Base-by-base conservation (phyloP, 1,284 basidiomycete species). In the Marasmius oreades region DNA sequence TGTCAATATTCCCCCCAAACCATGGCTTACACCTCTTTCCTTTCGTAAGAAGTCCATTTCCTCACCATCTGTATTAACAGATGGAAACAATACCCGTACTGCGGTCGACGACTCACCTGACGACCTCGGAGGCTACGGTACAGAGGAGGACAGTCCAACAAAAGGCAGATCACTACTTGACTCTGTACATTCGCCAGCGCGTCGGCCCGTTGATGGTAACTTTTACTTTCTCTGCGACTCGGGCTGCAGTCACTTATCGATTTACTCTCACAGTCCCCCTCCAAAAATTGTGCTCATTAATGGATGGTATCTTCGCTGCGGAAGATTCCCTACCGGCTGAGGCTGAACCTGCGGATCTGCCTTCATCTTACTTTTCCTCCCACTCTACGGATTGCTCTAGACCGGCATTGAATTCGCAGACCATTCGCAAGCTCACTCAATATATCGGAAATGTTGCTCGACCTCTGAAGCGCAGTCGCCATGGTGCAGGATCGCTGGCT, bases 261-360 rank as follows among this genome's bases (percentile, higher is more conserved):
- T 37, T 26, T 18, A 50, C 18, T 24, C 36, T 2, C 42, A 52
- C 14, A 47, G 51, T 36, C 39, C 57, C 44, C 34, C 50, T 59
- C 3, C 56, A 59, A 37, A 59, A 58, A 51, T 36, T 58, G 2
- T 24, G 52, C 6, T 77, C 78, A 5, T 68, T 88, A 18, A 74
- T 95, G 1, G 92, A 95, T 59, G 92, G 95, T 56, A 82, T 96
- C 20, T 91, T 95, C 62, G 92, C 95, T 67, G 91, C 93, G 0
- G 90, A 95, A 66, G 94, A 96, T 66, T 70, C 81, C 0, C 76
- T 96, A 20, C 81, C 89, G 2, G 78, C 86, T 1, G 86, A 90
- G 57, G 73, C 82, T 1, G 78, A 82, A 39, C 61, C 76, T 4
- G 66, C 71, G 12, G 82, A 85, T 55, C 71, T 93, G 8, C 78